Base-by-base conservation (phyloP, 345 rosid genomes). In the Rubroshorea leprosula region DNA sequence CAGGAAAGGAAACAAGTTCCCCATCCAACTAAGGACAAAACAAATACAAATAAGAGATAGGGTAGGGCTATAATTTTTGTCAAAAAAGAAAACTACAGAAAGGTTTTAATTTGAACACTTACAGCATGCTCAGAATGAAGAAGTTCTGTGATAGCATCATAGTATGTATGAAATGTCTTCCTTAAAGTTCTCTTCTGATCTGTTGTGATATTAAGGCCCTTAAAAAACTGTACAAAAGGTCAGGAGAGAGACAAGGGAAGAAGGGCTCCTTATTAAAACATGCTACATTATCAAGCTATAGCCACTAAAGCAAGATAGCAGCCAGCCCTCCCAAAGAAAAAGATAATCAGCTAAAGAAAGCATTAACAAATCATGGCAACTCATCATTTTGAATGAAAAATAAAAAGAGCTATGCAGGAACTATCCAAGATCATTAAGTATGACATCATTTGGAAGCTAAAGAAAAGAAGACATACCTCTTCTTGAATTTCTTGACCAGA, bases 111-210 rank as follows among this genome's bases (percentile, higher is more conserved):
- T 4, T 44, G 47, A 44, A 19, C n/a, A 49, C 84, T 81, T 74
- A 90, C 99, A 65, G 83, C 64, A 79, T 90, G 97, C 66, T 94
- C 99, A 55, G 90, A 84, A 66, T 75, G 95, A 76, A 94, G 99
- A 41, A 85, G 73, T 72, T 94, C 99, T 21, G 87, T 68, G 5
- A 73, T 89, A 72, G 89, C 81, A 63, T 90, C 96, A 66, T 82
- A 90, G 70, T 87, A 94, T 57, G 80, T 31, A 72, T 83, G 79
- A 69, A 85, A 85, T 58, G 89, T 83, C 79, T 85, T 90, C 80
- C 63, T 82, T 65, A 90, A 79, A 26, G 59, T 66, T 80, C 90
- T 94, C 78, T 82, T 94, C 69, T 94, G 96, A 61, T 94, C 96
- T 8, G 84, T 67, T n/a, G 95, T 79, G 70, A 94, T 77, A 48